Base-by-base conservation (phyloP, 148 eudicot genomes). In the Cornus florida region DNA sequence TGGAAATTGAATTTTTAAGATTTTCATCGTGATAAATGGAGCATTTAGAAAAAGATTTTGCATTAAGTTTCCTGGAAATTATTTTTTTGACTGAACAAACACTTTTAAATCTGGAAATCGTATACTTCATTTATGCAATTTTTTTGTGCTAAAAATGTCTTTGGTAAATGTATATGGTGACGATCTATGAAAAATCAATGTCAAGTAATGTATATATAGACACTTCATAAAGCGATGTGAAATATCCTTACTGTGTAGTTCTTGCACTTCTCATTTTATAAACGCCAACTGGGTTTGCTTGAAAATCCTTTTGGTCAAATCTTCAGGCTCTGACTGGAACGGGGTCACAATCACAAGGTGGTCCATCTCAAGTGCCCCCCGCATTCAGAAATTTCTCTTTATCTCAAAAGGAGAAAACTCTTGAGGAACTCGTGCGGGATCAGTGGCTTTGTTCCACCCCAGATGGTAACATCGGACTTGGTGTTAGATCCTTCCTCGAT, bases 401-500 rank as follows among this genome's bases (percentile, higher is more conserved):
- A 90, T 89, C 98, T 43, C 98, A 96, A 70, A 96, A 96, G 83
- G 99, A 96, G 78, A 92, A 89, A 84, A 83, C 98, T 28, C 91
- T 96, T 13, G 92, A 88, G 39, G 97, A 92, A 76, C 84, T 96
- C 70, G 80, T 90, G 9, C 84, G 71, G 77, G 99, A 96, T 83
- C 85, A 91, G 74, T 96, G 99, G 99, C 91, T 96, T 46, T 91
- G 86, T 77, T 78, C 80, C 46, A 81, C 84, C 48, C 56, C 93
- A 74, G 91, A 89, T 81, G 93, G 92, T 74, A 83, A 82, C 20
- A 82, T 96, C 75, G 99, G 99, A 74, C 88, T 96, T 67, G 98
- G 99, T 69, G 86, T 89, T 77, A 88, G 98, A 88, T 96, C 99
- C 72, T 94, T 96, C 70, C 94, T 96, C 71, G 99, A 96, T 87